Evolutionary conservation across 805 yeast species (phyloP).

Genomic region (Kregervanrija fluxuum): DNA sequence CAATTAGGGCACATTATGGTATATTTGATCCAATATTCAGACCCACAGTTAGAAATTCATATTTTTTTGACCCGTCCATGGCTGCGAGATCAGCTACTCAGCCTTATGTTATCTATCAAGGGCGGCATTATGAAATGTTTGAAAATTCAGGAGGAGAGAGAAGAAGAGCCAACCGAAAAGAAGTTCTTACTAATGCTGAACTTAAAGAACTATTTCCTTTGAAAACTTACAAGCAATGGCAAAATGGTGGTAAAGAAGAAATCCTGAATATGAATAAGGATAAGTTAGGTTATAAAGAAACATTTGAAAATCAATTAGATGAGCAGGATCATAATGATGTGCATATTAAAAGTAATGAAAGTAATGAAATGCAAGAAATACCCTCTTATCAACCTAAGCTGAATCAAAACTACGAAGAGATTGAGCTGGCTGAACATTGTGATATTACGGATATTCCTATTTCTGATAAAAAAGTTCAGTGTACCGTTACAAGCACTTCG

Average conservation of each 20-base stretch:
- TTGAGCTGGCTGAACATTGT: not conserved
- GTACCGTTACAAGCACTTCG: constrained; percentile 1
- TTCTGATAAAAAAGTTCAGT: not conserved
- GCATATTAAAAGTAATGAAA: constrained; percentile 1
- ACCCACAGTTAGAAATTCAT: constrained; percentile 11
- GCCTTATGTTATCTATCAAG: constrained; percentile 8
- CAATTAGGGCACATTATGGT: constrained; percentile 51
- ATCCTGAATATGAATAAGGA: constrained; percentile 38
- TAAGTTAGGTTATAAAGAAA: constrained; percentile 27
- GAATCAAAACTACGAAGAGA: not conserved
- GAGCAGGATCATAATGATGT: constrained; percentile 15
- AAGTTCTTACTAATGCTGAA: constrained; percentile 37
- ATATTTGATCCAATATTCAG: constrained; percentile 32
- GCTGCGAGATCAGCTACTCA: not conserved
- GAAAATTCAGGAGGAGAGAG: constrained; percentile 2
- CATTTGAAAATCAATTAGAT: constrained; percentile 25
- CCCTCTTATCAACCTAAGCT: too few relatives aligned
- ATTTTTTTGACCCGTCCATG: constrained; percentile 3
- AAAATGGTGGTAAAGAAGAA: constrained; percentile 51
- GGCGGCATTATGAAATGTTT: constrained; percentile 4
- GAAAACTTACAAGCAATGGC: constrained; percentile 52
- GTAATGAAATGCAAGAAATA: not conserved
- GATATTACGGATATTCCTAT: constrained; percentile 8
- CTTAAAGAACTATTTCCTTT: constrained; percentile 56
- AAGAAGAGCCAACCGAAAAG: constrained; percentile 37